Base-by-base conservation (phyloP, 164 flowering plant species). In the Vitis amurensis region DNA sequence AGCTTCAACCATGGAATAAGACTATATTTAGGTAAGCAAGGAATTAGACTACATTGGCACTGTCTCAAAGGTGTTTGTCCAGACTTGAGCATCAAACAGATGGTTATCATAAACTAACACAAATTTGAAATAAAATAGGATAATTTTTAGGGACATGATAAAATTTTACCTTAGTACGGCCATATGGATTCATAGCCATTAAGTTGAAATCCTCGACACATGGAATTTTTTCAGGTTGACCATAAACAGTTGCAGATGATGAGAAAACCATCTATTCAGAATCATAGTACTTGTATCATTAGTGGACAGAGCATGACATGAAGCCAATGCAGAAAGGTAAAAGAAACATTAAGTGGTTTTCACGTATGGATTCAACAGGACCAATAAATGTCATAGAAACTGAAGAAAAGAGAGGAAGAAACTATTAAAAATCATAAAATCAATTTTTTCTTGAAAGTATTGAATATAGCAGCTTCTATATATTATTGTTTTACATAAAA, bases 181-280 rank as follows among this genome's bases (percentile, higher is more conserved):
- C 99, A 83, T 95, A 93, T 10, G 99, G 99, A 83, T 90, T 95
- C 91, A 91, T 83, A 50, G 99, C 98, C 76, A 73, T 76, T 57
- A 90, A 80, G 14, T 80, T 58, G 61, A 83, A 93, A 77, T 91
- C 92, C 77, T 95, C 98, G 47, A 83, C 84, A 68, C 98, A 93
- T 14, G 99, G 99, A 66, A 90, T 85, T 72, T 88, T 82, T 48
- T 93, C 91, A 55, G 97, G 99, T 71, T 90, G 97, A 48, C 98
- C 98, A 76, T 95, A 95, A 55, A 95, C 98, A 59, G 99, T 93
- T 66, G 99, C 92, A 50, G 99, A 95, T 44, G 99, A 95, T 62
- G 98, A 93, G 82, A 95, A 95, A 47, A 94, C 98, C 91, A 95
- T 87, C 99, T 95, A 66, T 63, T 56, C 50, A 73, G 55, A 65